Evolutionary conservation across 371 early-diverging fungal species (phyloP).

Genomic region (Mortierella sp.): DNA sequence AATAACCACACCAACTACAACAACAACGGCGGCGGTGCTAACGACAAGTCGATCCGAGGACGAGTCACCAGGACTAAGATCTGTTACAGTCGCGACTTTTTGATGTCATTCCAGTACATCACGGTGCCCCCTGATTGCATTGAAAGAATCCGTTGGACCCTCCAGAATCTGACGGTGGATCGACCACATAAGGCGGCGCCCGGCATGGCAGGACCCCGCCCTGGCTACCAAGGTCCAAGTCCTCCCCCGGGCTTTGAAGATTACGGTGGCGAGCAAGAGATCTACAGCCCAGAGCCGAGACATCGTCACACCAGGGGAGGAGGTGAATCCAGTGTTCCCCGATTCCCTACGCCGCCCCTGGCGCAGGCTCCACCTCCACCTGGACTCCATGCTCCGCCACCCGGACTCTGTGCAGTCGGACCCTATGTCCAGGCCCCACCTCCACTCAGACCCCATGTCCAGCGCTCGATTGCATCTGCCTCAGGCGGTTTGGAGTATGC

Average conservation of each 20-base stretch:
- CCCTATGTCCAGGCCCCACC: no score
- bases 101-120: slow-evolving; percentile 19
- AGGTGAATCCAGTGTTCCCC: neutral
- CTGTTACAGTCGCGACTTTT: slow-evolving; percentile 24
- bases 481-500: neutral
- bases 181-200: neutral
- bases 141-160: neutral
- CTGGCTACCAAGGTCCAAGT: neutral
- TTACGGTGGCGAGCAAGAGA: neutral
- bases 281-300: neutral
- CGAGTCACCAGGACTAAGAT: neutral
- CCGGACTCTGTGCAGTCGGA: no score
- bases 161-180: neutral
- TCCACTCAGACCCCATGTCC: neutral
- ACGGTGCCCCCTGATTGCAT: slow-evolving; percentile 1
- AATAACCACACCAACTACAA: neutral
- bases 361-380: neutral
- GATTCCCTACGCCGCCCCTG: neutral
- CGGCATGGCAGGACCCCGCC: neutral
- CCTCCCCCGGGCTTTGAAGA: neutral
- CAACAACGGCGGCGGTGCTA: neutral
- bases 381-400: neutral
- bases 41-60: neutral
- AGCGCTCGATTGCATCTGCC: neutral
- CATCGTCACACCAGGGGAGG: neutral